phyloP scores from a whole-genome alignment of 1,284 basidiomycete species.

The Singerocomus rubriflavus region DNA sequence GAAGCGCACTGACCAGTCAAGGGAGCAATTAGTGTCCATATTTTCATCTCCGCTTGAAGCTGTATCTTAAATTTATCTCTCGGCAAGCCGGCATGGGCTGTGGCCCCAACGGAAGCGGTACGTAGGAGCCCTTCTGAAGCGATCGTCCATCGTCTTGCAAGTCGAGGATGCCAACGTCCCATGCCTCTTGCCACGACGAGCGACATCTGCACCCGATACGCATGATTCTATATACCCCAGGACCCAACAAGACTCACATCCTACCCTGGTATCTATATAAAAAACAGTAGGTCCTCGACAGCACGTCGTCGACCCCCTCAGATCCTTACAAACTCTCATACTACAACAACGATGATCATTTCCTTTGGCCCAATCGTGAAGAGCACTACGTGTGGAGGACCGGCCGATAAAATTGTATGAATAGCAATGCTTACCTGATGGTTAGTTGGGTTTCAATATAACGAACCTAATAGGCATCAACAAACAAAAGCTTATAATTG shows the following conservation, averaged over 20 bases:
- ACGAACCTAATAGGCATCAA: conserved; percentile 37
- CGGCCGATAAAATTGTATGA: conserved; percentile 19
- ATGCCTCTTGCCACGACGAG: conserved; percentile 1
- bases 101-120: conserved; percentile 21
- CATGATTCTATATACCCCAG: conserved; percentile 2
- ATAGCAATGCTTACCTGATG: conserved; percentile 35
- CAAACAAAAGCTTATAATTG: conserved; percentile 43
- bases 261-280: not conserved
- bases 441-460: conserved; percentile 39
- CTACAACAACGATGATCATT: conserved; percentile 12
- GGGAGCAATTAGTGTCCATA: conserved; percentile 25
- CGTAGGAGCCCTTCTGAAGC: conserved; percentile 20
- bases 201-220: not conserved
- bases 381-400: conserved; percentile 7
- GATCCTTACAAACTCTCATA: not conserved
- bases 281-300: conserved; percentile 9
- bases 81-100: conserved; percentile 31
- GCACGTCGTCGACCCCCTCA: not conserved
- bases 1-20: conserved; percentile 35
- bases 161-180: conserved; percentile 3
- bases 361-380: conserved; percentile 11
- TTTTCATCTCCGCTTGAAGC: conserved; percentile 31
- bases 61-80: conserved; percentile 12
- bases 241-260: not conserved
- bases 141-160: conserved; percentile 21